These are phyloP conservation scores for Aspergillus sp. DNA, from an alignment of 2,329 filamentous ascomycete genomes.

Conservation along the genomic window DNA sequence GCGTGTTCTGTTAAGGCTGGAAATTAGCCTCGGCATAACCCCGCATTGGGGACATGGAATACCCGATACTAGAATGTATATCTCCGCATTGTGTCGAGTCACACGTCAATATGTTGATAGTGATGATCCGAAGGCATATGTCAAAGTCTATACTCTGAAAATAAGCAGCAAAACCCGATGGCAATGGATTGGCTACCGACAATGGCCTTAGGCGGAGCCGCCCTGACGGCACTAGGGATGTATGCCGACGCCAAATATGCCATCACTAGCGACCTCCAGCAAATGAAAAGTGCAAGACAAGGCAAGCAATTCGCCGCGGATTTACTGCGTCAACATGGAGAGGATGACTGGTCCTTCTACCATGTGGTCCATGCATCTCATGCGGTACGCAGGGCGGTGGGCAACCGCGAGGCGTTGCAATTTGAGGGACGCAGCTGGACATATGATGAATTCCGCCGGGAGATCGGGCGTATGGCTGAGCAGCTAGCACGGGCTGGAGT, in stretches of 20 bases:
- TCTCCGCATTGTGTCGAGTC: no score
- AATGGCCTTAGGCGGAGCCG: neutral
- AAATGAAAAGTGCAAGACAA: neutral
- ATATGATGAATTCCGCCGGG: neutral
- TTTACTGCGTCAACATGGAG: neutral
- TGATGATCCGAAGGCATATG: no score
- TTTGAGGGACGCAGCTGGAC: constrained; percentile 3
- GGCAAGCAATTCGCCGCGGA: neutral
- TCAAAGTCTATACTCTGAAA: no score
- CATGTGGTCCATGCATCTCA: constrained; percentile 1
- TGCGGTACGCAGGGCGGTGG: neutral
- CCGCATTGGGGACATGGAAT: neutral
- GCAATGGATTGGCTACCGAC: neutral
- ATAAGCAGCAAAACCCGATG: neutral
- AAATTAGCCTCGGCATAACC: neutral
- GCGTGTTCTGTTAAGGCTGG: no score
- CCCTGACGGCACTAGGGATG: neutral
- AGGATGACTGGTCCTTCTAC: constrained; percentile 3
- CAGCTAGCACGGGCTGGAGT: neutral
- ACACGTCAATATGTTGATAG: no score
- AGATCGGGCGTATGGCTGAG: constrained; percentile 2
- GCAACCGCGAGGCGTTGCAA: neutral
- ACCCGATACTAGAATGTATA: neutral
- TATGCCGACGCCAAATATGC: constrained; percentile 4
- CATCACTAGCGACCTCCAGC: neutral